A percentile compares a stretch with the other conserved stretches of the same genome.
These are phyloP conservation scores for Paecilomyces sp. DNA, from an alignment of 2,329 filamentous ascomycete species.

Conservation along the genomic window DNA sequence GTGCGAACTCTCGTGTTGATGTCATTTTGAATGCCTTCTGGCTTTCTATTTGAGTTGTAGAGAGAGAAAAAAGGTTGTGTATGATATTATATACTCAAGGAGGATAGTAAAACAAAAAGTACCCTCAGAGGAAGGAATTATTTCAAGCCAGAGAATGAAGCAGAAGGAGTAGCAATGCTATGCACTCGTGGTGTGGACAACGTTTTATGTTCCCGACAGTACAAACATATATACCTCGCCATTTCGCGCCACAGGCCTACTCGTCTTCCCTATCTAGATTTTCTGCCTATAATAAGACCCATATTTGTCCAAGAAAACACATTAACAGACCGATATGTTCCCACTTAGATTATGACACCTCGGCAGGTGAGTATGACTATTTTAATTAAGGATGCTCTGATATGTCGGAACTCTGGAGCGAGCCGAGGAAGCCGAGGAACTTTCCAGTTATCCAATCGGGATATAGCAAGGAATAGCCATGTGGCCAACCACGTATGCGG, in stretches of 20 bases:
- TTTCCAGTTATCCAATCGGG: not conserved
- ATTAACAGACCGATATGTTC: not conserved
- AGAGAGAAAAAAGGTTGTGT: not conserved
- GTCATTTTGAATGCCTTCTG: not conserved
- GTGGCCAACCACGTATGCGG: not conserved
- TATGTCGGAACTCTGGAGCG: not conserved
- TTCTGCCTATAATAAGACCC: not conserved
- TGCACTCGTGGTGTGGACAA: not conserved
- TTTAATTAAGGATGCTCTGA: not conserved
- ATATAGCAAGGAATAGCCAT: not conserved
- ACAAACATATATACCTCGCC: not conserved
- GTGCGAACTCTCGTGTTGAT: slow-evolving; percentile 8
- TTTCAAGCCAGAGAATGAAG: not conserved
- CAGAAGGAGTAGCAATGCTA: not conserved
- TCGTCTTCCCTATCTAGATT: not conserved
- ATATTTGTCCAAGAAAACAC: not conserved
- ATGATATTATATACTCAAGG: not conserved
- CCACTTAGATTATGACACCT: not conserved
- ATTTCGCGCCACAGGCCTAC: not conserved
- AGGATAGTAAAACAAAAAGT: no score
- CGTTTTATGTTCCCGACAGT: not conserved
- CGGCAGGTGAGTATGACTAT: not conserved
- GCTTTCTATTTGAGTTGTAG: not conserved
- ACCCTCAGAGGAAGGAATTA: not conserved
- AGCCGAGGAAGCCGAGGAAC: not conserved